Percentiles rank a stretch among this genome's conserved stretches.
These are phyloP conservation scores for Daldinia childiae DNA, from an alignment of 495 filamentous ascomycete genomes.

Conservation along the genomic window DNA sequence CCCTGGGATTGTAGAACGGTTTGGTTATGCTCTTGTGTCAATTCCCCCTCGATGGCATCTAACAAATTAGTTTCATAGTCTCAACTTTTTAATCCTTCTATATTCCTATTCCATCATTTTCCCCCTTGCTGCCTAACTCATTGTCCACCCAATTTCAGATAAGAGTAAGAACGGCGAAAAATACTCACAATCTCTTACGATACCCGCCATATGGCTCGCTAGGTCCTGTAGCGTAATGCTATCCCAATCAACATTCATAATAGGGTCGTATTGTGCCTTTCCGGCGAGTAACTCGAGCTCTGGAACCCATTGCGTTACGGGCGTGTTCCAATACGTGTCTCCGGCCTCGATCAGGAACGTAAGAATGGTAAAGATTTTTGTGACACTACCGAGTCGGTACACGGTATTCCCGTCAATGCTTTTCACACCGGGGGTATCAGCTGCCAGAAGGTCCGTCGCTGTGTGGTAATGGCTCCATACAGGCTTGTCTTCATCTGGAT, in stretches of 20 bases:
- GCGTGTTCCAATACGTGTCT: constrained; percentile 54
- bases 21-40: constrained; percentile 53
- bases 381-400: constrained; percentile 61
- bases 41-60: constrained; percentile 55
- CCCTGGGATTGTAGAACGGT: constrained; percentile 44
- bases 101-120: constrained; percentile 37
- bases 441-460: constrained; percentile 47
- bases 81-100: constrained; percentile 30
- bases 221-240: constrained; percentile 64
- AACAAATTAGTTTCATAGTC: constrained; percentile 32
- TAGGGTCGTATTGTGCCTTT: constrained; percentile 47
- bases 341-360: constrained; percentile 58
- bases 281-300: constrained; percentile 56
- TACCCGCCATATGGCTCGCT: constrained; percentile 62
- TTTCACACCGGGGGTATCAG: constrained; percentile 49
- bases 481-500: constrained; percentile 40
- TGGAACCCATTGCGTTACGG: constrained; percentile 64
- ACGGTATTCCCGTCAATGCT: constrained; percentile 57
- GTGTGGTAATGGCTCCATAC: constrained; percentile 61
- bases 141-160: not conserved
- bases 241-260: constrained; percentile 60
- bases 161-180: not conserved
- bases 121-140: not conserved
- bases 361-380: constrained; percentile 60
- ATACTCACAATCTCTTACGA: constrained; percentile 57